phyloP scores from a whole-genome alignment of 805 yeast species.

The Starmerella cellae region DNA sequence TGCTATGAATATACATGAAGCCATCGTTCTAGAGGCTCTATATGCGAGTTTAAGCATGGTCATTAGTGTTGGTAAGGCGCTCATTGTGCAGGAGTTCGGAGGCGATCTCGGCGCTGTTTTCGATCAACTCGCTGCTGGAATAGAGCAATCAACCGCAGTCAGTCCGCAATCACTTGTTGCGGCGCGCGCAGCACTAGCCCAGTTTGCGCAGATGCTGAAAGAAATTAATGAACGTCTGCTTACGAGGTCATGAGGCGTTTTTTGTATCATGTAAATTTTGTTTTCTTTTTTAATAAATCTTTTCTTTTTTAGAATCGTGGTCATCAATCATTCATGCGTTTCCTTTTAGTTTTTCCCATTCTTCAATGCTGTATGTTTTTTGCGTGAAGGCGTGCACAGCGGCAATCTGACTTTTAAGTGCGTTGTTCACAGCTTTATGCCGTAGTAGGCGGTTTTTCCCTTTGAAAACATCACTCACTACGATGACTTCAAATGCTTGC shows the following conservation, averaged over 20 bases:
- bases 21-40: conserved; percentile 25
- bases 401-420: conserved; percentile 72
- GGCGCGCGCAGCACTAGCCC: conserved; percentile 26
- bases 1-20: conserved; percentile 11
- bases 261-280: too few relatives aligned
- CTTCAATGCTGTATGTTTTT: conserved; percentile 59
- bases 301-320: too few relatives aligned
- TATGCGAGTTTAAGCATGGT: conserved; percentile 25
- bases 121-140: conserved; percentile 3
- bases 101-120: conserved; percentile 23
- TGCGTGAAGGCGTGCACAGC: conserved; percentile 92
- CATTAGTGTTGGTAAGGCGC: conserved; percentile 24
- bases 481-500: conserved; percentile 87
- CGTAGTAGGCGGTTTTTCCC: conserved; percentile 79
- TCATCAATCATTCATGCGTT: too few relatives aligned
- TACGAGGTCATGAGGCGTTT: too few relatives aligned
- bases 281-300: too few relatives aligned
- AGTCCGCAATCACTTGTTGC: conserved; percentile 15
- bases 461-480: conserved; percentile 56
- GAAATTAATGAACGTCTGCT: conserved; percentile 1
- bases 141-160: neutral
- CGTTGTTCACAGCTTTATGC: conserved; percentile 70
- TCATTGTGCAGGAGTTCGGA: conserved; percentile 22
- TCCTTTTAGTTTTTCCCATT: too few relatives aligned
- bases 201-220: conserved; percentile 21